Percentiles rank a stretch among this genome's conserved stretches.
Evolutionary conservation across 139 green algal species (phyloP).

Genomic region (Chlorella sp.): DNA sequence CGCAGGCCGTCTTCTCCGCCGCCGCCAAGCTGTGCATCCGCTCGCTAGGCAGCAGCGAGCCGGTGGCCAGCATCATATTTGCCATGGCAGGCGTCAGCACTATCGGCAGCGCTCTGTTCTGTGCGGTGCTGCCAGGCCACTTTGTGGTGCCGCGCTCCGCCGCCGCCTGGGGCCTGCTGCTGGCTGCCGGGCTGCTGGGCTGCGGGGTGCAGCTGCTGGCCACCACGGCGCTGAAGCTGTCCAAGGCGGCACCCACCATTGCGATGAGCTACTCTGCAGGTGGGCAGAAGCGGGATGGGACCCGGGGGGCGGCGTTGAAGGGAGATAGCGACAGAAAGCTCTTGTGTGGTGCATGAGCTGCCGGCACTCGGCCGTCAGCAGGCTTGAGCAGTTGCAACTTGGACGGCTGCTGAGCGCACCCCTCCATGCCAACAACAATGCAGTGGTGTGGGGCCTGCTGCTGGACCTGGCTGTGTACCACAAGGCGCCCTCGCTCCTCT

Average conservation of each 20-base stretch:
- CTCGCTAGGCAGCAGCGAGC: slow-evolving; percentile 8
- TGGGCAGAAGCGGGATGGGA: neutral
- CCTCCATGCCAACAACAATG: neutral
- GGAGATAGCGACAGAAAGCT: too few species aligned
- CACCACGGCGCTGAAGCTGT: slow-evolving; percentile 40
- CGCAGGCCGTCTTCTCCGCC: slow-evolving; percentile 43
- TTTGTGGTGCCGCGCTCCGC: neutral
- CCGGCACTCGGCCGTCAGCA: too few species aligned
- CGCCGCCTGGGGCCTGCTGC: neutral
- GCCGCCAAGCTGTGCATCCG: slow-evolving; percentile 25
- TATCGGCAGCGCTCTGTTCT: neutral
- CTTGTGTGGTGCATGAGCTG: too few species aligned
- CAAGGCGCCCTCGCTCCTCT: too few species aligned
- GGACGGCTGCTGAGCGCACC: too few species aligned
- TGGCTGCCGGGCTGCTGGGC: neutral
- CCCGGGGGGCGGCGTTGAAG: too few species aligned
- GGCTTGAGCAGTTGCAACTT: too few species aligned
- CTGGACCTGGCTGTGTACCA: too few species aligned
- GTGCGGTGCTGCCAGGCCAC: neutral
- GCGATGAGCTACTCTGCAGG: slow-evolving; percentile 44
- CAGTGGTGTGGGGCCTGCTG: too few species aligned
- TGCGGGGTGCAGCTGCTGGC: slow-evolving; percentile 44
- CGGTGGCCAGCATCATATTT: slow-evolving; percentile 8
- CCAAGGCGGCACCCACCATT: slow-evolving; percentile 39
- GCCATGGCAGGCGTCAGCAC: slow-evolving; percentile 3